A percentile compares a stretch with the other conserved stretches of the same genome.
Evolutionary conservation across 2,329 filamentous ascomycete species (phyloP).

Genomic region (Aureobasidium leucospermi): DNA sequence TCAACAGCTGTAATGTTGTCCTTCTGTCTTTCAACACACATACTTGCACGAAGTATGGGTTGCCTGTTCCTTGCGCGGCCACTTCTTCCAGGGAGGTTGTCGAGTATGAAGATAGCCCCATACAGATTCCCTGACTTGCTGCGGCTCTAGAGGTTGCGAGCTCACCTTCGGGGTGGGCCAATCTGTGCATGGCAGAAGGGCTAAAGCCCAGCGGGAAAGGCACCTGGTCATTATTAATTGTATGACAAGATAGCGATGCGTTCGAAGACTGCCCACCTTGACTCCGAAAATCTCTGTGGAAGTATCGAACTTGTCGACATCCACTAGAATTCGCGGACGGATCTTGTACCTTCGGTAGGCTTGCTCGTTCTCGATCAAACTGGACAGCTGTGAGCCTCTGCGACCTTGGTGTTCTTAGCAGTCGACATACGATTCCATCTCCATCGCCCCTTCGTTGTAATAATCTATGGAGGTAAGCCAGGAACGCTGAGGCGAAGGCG

Average conservation of each 20-base stretch:
- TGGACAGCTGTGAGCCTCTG: not conserved
- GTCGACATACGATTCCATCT: not conserved
- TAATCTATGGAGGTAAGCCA: not conserved
- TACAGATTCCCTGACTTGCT: conserved; percentile 31
- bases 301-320: conserved; percentile 32
- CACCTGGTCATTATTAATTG: not conserved
- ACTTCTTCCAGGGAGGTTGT: conserved; percentile 41
- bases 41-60: conserved; percentile 43
- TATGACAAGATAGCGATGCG: no score
- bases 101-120: conserved; percentile 40
- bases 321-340: conserved; percentile 29
- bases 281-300: conserved; percentile 39
- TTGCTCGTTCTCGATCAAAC: not conserved
- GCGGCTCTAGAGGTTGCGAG: conserved; percentile 38
- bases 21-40: conserved; percentile 41
- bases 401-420: not conserved
- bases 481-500: no score
- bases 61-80: conserved; percentile 16
- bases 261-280: conserved; percentile 19
- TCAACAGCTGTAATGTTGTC: no score
- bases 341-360: conserved; percentile 9
- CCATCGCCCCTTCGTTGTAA: not conserved
- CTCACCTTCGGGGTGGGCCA: conserved; percentile 43
- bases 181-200: conserved; percentile 40
- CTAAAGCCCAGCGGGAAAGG: conserved; percentile 39